Base-by-base conservation (phyloP, 2,329 filamentous ascomycete genomes). In the Colletotrichum australisinense region DNA sequence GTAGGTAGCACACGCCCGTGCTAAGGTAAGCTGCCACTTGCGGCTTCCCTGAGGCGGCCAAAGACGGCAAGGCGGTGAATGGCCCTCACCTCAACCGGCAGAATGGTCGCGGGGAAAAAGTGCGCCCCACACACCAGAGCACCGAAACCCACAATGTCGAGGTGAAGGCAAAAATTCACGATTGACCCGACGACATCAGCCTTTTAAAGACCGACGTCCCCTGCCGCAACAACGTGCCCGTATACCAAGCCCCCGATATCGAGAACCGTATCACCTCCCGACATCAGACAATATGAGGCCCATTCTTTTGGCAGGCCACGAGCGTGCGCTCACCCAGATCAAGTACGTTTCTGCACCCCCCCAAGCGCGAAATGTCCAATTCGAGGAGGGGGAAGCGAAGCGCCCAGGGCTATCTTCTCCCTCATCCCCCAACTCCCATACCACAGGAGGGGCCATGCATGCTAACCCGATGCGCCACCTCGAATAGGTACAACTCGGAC, bases 271-370 rank as follows among this genome's bases (percentile, higher is more conserved):
- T 38, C 35, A 32, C 35, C 32, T 49, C 32, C 56, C 73, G 69
- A 71, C 55, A 71, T 63, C 71, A 71, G 67, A 84, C 87, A 95
- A 86, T 75, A 99, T 99, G 97, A 95, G 97, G 88, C 97, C 97
- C 82, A 97, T 98, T 85, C 89, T 99, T 80, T 91, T 99, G 81
- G 93, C 95, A 84, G 97, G 97, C 86, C 97, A 99, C 92, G 95
- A 97, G 90, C 94, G 95, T 88, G 94, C 95, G 86, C 90, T 98
- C 86, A 98, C 95, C 83, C 95, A 98, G 86, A 96, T 98, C 85
- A 94, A 92, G 92, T 95, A 89, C 80, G 88, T 83, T 65, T 57
- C 52, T 55, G 35, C 52, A 12, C 24, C 30, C 46, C 38, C 46
- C 58, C 32, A 49, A 38, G 24, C 49, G 49, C 52, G 46, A 52